Evolutionary conservation across 257 asterid genomes (phyloP).

Genomic region (Buddleja alternifolia): DNA sequence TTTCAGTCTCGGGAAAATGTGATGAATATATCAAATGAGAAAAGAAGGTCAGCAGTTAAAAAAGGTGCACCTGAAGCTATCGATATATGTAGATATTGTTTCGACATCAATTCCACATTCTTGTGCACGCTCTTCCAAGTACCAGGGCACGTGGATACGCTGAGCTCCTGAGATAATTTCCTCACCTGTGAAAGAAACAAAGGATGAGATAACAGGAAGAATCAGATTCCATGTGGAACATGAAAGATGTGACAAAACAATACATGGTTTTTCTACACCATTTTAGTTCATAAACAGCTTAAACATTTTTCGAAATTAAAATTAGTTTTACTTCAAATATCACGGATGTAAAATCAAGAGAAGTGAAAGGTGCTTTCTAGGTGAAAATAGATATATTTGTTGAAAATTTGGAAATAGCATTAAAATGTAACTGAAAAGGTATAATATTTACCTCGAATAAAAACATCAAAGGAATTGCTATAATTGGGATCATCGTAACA

Average conservation of each 20-base stretch:
- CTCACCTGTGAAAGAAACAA: slow-evolving; percentile 58
- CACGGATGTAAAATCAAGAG: not conserved
- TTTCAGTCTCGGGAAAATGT: not conserved
- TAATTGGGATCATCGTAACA: slow-evolving; percentile 62
- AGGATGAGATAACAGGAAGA: not conserved
- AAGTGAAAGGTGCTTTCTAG: not conserved
- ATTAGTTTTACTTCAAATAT: not conserved
- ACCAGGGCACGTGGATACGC: slow-evolving; percentile 75
- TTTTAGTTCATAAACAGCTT: not conserved
- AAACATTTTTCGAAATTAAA: not conserved
- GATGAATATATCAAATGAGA: not conserved
- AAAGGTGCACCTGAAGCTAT: slow-evolving; percentile 70
- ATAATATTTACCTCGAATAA: slow-evolving; percentile 66
- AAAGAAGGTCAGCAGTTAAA: not conserved
- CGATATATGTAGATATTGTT: slow-evolving; percentile 82
- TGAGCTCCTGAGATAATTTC: slow-evolving; percentile 97
- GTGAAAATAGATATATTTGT: not conserved
- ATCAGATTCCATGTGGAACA: not conserved
- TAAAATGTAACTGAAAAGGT: not conserved
- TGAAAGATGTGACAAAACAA: not conserved
- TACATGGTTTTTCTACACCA: not conserved
- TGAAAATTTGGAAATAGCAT: not conserved
- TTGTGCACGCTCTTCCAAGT: slow-evolving; percentile 68
- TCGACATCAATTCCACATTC: slow-evolving; percentile 72
- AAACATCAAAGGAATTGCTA: slow-evolving; percentile 92